A percentile compares a stretch with the other conserved stretches of the same genome.
These are phyloP conservation scores for Endocalyx cinctus DNA, from an alignment of 2,329 filamentous ascomycete species.

Conservation along the genomic window DNA sequence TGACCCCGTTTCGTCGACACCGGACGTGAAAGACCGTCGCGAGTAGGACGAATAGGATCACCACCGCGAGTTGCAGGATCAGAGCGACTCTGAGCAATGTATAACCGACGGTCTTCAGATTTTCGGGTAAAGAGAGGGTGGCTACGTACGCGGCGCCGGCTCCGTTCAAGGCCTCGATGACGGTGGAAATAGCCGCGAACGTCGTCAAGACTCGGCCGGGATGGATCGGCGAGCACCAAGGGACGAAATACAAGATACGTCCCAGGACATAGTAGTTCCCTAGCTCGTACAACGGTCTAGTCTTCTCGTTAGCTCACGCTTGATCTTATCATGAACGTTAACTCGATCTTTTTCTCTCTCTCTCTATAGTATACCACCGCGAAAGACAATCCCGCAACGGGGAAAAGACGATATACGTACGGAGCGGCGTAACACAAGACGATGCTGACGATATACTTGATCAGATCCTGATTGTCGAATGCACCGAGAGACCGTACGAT, in stretches of 20 bases:
- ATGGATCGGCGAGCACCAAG: conserved; percentile 47
- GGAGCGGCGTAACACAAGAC: conserved; percentile 32
- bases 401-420: conserved; percentile 16
- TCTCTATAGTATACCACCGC: no score
- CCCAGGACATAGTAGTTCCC: conserved; percentile 55
- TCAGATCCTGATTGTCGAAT: conserved; percentile 38
- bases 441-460: conserved; percentile 38
- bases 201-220: conserved; percentile 36
- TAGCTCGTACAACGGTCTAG: conserved; percentile 49
- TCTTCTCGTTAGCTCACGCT: conserved; percentile 6
- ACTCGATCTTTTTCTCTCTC: no score
- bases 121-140: conserved; percentile 36
- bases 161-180: conserved; percentile 45
- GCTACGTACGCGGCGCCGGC: conserved; percentile 43
- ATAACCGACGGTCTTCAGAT: conserved; percentile 36
- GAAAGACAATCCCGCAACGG: not conserved
- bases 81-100: conserved; percentile 46
- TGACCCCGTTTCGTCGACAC: conserved; percentile 33
- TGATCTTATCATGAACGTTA: no score
- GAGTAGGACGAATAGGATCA: conserved; percentile 43
- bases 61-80: conserved; percentile 50
- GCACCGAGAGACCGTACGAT: conserved; percentile 42
- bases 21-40: conserved; percentile 44
- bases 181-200: conserved; percentile 37
- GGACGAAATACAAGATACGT: conserved; percentile 53